A percentile compares a stretch with the other conserved stretches of the same genome.
phyloP scores from a whole-genome alignment of 768 basidiomycete species.

The Auricularia sp. region DNA sequence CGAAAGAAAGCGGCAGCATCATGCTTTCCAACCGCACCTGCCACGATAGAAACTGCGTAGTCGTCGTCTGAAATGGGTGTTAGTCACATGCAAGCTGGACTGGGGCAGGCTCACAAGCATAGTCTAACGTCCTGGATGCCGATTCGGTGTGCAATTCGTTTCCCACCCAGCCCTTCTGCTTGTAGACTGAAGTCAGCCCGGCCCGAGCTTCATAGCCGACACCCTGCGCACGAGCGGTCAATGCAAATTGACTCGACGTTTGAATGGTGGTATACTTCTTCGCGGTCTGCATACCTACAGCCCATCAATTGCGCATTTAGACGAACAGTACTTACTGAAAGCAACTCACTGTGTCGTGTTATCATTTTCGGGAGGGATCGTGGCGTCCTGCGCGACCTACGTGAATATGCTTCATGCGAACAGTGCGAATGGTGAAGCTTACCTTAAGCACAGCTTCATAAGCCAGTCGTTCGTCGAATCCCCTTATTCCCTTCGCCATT shows the following conservation, averaged over 20 bases:
- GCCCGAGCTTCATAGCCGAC: constrained; percentile 78
- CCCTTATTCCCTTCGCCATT: constrained; percentile 52
- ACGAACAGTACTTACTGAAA: background rate
- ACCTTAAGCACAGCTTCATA: constrained; percentile 68
- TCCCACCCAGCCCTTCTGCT: constrained; percentile 62
- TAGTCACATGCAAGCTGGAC: background rate
- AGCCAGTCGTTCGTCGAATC: constrained; percentile 52
- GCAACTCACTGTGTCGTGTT: constrained; percentile 35
- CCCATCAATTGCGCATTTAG: background rate
- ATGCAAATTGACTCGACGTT: constrained; percentile 4
- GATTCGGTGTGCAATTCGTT: constrained; percentile 72
- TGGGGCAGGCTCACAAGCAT: constrained; percentile 46
- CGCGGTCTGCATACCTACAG: constrained; percentile 55
- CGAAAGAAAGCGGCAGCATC: constrained; percentile 41
- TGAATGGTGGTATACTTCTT: constrained; percentile 38
- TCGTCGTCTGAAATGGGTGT: constrained; percentile 51
- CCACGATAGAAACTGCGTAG: constrained; percentile 59
- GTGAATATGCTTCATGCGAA: constrained; percentile 11
- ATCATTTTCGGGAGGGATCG: constrained; percentile 43
- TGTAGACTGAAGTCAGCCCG: constrained; percentile 62
- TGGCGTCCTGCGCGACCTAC: background rate
- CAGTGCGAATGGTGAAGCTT: constrained; percentile 29
- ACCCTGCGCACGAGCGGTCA: constrained; percentile 27
- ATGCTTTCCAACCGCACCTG: constrained; percentile 41
- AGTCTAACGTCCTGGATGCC: constrained; percentile 68